A percentile compares a stretch with the other conserved stretches of the same genome.
phyloP scores from a whole-genome alignment of 2,329 filamentous ascomycete genomes.

The Dendryphion nanum region DNA sequence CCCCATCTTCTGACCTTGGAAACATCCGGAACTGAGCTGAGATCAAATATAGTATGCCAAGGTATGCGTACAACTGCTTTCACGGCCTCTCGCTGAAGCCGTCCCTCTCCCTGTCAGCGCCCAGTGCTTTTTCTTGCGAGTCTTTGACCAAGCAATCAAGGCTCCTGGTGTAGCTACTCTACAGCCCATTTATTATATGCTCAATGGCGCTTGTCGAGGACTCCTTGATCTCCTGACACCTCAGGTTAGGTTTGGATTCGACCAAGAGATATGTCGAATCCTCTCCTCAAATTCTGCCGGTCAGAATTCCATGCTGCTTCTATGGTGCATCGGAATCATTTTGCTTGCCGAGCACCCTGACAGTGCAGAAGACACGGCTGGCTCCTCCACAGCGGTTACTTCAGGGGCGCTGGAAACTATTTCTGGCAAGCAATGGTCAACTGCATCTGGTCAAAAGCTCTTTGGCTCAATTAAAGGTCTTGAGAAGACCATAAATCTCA shows the following conservation, averaged over 20 bases:
- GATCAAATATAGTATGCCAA: constrained; percentile 21
- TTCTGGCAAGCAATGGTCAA: constrained; percentile 23
- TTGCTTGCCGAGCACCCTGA: constrained; percentile 24
- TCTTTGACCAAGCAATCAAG: constrained; percentile 27
- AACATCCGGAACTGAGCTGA: constrained; percentile 6
- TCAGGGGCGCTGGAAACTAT: neutral
- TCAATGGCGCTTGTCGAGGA: constrained; percentile 36
- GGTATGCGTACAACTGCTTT: constrained; percentile 33
- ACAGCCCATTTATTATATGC: constrained; percentile 28
- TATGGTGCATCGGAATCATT: constrained; percentile 35
- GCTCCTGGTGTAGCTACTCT: constrained; percentile 23
- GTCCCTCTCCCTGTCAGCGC: constrained; percentile 32
- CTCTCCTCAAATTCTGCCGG: constrained; percentile 20
- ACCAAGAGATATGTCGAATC: constrained; percentile 26
- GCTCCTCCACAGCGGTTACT: neutral
- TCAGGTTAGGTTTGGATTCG: constrained; percentile 21
- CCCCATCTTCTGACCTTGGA: too few relatives aligned
- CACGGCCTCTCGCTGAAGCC: constrained; percentile 27
- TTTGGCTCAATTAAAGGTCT: constrained; percentile 24
- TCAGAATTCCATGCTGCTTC: constrained; percentile 25
- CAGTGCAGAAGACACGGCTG: constrained; percentile 3
- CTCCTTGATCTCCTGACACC: constrained; percentile 24
- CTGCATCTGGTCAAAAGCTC: constrained; percentile 28
- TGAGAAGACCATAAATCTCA: constrained; percentile 30
- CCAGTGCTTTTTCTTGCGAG: constrained; percentile 32